A percentile compares a stretch with the other conserved stretches of the same genome.
Evolutionary conservation across 495 filamentous ascomycete species (phyloP).

Genomic region (Astrocystis sublimbata): DNA sequence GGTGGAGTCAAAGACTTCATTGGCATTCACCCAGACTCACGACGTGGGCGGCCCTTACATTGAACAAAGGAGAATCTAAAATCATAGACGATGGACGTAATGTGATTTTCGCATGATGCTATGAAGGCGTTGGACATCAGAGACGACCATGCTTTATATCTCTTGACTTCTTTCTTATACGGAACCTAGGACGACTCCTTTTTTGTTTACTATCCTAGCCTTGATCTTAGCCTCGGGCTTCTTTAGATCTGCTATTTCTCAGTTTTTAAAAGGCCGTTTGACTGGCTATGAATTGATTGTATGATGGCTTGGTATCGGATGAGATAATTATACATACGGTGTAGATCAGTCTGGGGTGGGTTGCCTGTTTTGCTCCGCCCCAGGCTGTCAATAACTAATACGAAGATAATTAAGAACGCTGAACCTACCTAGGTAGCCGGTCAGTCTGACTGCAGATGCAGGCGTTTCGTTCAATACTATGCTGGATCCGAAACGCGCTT

Average conservation of each 20-base stretch:
- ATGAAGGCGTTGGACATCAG: constrained; percentile 1
- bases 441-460: too few relatives aligned
- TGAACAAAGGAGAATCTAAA: not conserved
- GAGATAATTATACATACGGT: not conserved
- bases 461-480: too few relatives aligned
- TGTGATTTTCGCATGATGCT: not conserved
- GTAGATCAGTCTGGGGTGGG: too few relatives aligned
- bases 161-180: not conserved
- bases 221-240: not conserved
- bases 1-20: not conserved
- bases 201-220: not conserved
- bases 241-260: not conserved
- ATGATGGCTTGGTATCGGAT: not conserved
- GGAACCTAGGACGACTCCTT: not conserved
- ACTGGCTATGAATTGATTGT: constrained; percentile 1
- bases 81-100: not conserved
- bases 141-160: not conserved
- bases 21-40: not conserved
- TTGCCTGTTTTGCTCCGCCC: too few relatives aligned
- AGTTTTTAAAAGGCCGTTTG: not conserved
- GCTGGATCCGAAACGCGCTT: too few relatives aligned
- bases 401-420: too few relatives aligned
- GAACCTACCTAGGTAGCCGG: too few relatives aligned
- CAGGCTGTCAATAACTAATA: too few relatives aligned
- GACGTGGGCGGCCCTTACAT: not conserved